phyloP scores from a whole-genome alignment of 2,329 filamentous ascomycete genomes.

The Leptographium wingfieldii region DNA sequence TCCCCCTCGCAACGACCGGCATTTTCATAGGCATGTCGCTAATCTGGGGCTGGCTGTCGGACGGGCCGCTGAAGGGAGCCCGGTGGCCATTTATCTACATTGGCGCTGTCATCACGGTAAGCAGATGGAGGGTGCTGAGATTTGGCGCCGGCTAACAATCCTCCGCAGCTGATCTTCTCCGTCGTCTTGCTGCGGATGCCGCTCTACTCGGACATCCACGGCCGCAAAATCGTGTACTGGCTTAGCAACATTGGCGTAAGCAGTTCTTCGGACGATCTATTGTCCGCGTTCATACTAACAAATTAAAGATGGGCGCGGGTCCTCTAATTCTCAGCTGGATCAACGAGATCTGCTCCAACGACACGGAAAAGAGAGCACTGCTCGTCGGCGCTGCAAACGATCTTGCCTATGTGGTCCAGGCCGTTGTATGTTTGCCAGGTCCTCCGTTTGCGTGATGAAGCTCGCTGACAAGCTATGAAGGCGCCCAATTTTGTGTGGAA shows the following conservation, averaged over 20 bases:
- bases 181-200: conserved; percentile 23
- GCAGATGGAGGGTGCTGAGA: conserved; percentile 3
- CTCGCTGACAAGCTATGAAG: conserved; percentile 3
- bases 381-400: conserved; percentile 15
- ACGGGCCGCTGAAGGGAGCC: conserved; percentile 19
- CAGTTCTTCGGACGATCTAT: background rate
- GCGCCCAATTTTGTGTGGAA: conserved; percentile 29
- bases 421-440: conserved; percentile 15
- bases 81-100: conserved; percentile 26
- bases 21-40: conserved; percentile 24
- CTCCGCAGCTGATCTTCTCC: conserved; percentile 17
- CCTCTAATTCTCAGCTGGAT: conserved; percentile 24
- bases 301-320: conserved; percentile 19
- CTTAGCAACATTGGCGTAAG: conserved; percentile 22
- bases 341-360: conserved; percentile 15
- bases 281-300: background rate
- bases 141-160: background rate
- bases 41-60: conserved; percentile 24
- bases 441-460: background rate
- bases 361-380: conserved; percentile 17
- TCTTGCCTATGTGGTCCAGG: conserved; percentile 16
- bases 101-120: conserved; percentile 22
- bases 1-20: conserved; percentile 14
- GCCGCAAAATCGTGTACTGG: conserved; percentile 25
- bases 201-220: conserved; percentile 21